Base-by-base conservation (phyloP, 2,329 filamentous ascomycete species). In the Escovopsis weberi region DNA sequence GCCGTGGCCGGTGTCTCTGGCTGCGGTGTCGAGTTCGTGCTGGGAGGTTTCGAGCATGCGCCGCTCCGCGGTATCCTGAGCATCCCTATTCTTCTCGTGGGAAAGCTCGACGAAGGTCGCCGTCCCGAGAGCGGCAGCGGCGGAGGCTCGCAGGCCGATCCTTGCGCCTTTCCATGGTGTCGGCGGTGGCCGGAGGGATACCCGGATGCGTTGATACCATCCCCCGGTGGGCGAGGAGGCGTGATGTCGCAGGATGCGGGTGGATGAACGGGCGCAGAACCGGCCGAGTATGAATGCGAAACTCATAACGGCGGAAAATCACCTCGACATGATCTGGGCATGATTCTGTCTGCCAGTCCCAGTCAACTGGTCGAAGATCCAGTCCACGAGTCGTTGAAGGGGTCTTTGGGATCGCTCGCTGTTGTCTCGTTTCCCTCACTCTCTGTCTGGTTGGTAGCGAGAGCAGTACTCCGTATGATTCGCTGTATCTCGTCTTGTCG, bases 21-120 rank as follows among this genome's bases (percentile, higher is more conserved):
- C 72, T 33, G 72, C 71, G 53, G 84, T 85, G 44, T 70, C 69
- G 33, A 94, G 75, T 64, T 95, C 89, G 43, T 78, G 67, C 36
- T 84, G 70, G 33, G 88, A 95, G 2, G 72, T 77, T 58, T 87
- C 76, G 12, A 95, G 73, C 89, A 95, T 95, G 50, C 85, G 82
- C 61, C 74, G 74, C 63, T 95, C 88, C 26, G 77, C 75, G 3
- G 88, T 94, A 55, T 82, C 58, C 15, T 67, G 59, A 4, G 62
- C 58, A 36, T 60, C 65, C 33, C 51, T 59, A 48, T 75, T 70
- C 36, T 76, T 69, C 46, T 69, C 59, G 51, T 78, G 70, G 4
- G 75, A 73, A 6, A 79, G 58, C 51, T 71, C 64, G 37, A 80
- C 64, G 55, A 80, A 80, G 1, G 68, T 68, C 0, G 69, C 67